Base-by-base conservation (phyloP, 805 yeast genomes). In the Phaffomyces antillensis region DNA sequence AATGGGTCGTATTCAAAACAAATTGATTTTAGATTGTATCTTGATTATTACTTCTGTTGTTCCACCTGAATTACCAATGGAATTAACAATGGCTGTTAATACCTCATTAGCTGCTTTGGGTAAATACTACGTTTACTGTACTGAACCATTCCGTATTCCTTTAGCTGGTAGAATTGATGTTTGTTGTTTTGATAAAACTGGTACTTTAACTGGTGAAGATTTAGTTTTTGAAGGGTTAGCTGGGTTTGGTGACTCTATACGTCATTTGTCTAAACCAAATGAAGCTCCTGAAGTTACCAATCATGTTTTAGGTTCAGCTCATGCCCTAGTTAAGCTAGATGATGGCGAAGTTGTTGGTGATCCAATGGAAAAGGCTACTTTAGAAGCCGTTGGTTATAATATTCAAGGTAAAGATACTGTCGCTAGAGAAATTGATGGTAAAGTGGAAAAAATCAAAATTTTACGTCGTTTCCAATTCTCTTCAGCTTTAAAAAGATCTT, bases 41-140 rank as follows among this genome's bases (percentile, higher is more conserved):
- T 77, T 93, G 60, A 95, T 93, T 56, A 78, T 93, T 57, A 93
- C 99, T 17, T 90, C 98, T 41, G 99, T 93, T 52, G 99, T 93
- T 36, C 99, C 99, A 33, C 99, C 99, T 37, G 99, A 93, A 69
- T 76, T 93, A 55, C 99, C 99, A 47, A 93, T 93, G 98, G 99
- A 93, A 71, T 76, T 93, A 57, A 93, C 99, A 13, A 83, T 93
- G 91, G 98, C 99, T 48, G 99, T 93, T 36, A 93, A 93, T 67
- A 76, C 86, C 34, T 90, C 98, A 7, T 73, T 93, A 63, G 79
- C 89, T 47, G 89, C 97, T 3, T 74, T 93, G 52, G 81, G 85
- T 56, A 93, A 93, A 66, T 83, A 75, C 63, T 90, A 83, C 63
- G 83, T 93, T 51, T 93, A 85, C 71, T 93, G 99, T 73, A 93